Conservation (phyloP, 2,329 filamentous ascomycete genomes). For the Salinomyces thailandicus region DNA sequence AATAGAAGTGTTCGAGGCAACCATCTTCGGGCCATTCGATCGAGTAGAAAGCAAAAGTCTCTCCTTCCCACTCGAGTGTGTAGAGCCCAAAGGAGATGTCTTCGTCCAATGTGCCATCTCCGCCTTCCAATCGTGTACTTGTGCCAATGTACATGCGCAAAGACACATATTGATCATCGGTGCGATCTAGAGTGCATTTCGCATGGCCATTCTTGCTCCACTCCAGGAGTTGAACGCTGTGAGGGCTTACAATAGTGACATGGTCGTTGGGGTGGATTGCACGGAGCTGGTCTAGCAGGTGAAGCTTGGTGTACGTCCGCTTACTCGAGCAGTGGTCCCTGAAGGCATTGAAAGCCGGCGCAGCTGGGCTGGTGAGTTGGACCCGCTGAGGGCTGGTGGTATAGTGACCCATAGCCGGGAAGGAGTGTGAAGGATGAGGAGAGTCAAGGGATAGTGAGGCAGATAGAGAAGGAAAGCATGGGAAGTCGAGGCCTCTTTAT, state of each 20-base stretch:
- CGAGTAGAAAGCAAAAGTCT: constrained; percentile 30
- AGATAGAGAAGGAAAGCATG: background rate
- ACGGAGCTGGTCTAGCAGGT: constrained; percentile 4
- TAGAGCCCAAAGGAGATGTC: constrained; percentile 32
- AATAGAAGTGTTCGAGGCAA: constrained; percentile 6
- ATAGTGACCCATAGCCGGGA: constrained; percentile 3
- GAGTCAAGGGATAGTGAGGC: background rate
- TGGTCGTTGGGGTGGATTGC: constrained; percentile 6
- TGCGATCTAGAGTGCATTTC: constrained; percentile 26
- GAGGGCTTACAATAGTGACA: constrained; percentile 8
- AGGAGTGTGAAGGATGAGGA: background rate
- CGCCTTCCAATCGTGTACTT: constrained; percentile 25
- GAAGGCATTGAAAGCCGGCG: constrained; percentile 6
- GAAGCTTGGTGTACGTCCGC: constrained; percentile 7
- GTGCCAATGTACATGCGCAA: constrained; percentile 27
- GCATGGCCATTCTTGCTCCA: constrained; percentile 31
- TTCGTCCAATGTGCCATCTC: constrained; percentile 28
- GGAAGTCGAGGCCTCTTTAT: too few relatives aligned
- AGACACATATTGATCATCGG: constrained; percentile 25
- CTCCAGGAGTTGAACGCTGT: constrained; percentile 10
- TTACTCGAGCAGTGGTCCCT: constrained; percentile 7
- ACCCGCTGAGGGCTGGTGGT: background rate
- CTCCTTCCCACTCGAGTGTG: constrained; percentile 31
- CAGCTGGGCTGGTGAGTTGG: background rate
- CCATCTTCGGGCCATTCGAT: constrained; percentile 25